Percentiles rank a stretch among this genome's conserved stretches.
phyloP scores from a whole-genome alignment of 2,329 filamentous ascomycete genomes.

The Penicillium brevicompactum region DNA sequence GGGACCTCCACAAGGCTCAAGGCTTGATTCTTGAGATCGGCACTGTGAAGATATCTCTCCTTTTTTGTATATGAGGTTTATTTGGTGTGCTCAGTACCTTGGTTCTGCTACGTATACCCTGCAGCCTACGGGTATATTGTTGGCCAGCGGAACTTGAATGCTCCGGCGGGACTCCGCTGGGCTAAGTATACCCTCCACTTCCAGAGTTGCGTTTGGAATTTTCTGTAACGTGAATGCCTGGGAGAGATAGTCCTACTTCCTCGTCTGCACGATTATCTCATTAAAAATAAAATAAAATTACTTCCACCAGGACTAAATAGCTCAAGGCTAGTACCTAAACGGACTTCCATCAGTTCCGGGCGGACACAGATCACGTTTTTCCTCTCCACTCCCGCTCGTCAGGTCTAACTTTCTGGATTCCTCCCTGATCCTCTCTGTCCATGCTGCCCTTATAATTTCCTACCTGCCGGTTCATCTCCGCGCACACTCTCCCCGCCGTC shows the following conservation, averaged over 20 bases:
- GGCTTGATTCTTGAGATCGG: conserved; percentile 17
- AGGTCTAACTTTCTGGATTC: neutral
- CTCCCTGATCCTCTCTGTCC: conserved; percentile 4
- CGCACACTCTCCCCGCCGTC: conserved; percentile 7
- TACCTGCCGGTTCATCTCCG: conserved; percentile 11
- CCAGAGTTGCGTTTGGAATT: neutral
- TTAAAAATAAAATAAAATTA: neutral
- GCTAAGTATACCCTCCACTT: neutral
- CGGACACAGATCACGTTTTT: conserved; percentile 11
- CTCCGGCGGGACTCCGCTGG: conserved; percentile 24
- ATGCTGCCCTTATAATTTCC: conserved; percentile 1
- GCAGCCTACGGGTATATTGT: neutral
- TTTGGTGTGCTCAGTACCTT: neutral
- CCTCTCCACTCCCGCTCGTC: conserved; percentile 13
- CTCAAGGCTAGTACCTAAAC: neutral
- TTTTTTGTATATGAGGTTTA: neutral
- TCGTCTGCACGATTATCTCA: no score
- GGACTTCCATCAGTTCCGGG: neutral
- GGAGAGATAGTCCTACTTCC: neutral
- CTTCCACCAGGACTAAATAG: no score
- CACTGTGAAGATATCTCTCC: neutral
- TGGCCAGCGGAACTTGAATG: conserved; percentile 16
- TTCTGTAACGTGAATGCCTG: neutral
- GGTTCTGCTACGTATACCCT: no score
- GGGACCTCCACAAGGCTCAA: conserved; percentile 14